These are phyloP conservation scores for Misopates orontium DNA, from an alignment of 257 asterid genomes.

Conservation along the genomic window DNA sequence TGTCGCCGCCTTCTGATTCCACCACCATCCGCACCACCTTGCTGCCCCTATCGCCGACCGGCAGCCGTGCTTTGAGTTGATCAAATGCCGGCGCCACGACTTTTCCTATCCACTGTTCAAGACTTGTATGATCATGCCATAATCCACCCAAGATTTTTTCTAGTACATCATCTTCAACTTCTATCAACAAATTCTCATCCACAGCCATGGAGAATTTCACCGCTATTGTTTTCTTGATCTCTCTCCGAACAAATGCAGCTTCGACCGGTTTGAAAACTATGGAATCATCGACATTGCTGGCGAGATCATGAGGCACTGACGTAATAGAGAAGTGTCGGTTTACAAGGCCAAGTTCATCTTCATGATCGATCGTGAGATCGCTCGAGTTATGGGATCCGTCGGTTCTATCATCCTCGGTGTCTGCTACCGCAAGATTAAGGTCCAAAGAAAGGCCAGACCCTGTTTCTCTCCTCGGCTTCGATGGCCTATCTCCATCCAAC, in stretches of 20 bases:
- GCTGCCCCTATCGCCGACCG: slow-evolving; percentile 25
- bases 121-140: slow-evolving; percentile 60
- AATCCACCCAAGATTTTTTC: slow-evolving; percentile 77
- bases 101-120: slow-evolving; percentile 67
- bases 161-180: slow-evolving; percentile 61
- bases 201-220: slow-evolving; percentile 52
- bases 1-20: slow-evolving; percentile 39
- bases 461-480: slow-evolving; percentile 46
- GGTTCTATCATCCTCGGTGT: slow-evolving; percentile 46
- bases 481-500: slow-evolving; percentile 40
- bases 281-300: slow-evolving; percentile 61
- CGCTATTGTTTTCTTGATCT: slow-evolving; percentile 72
- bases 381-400: slow-evolving; percentile 80
- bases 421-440: slow-evolving; percentile 56
- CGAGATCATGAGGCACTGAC: slow-evolving; percentile 74
- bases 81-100: slow-evolving; percentile 63
- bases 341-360: slow-evolving; percentile 54
- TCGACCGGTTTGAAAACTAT: slow-evolving; percentile 74
- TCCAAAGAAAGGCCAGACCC: slow-evolving; percentile 58
- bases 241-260: slow-evolving; percentile 52
- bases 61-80: slow-evolving; percentile 40
- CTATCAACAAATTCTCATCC: slow-evolving; percentile 45
- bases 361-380: slow-evolving; percentile 72
- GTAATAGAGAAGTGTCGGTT: slow-evolving; percentile 46
- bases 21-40: slow-evolving; percentile 53